Base-by-base conservation (phyloP, 2,329 filamentous ascomycete species). In the Paecilomyces dactylethromorphus region DNA sequence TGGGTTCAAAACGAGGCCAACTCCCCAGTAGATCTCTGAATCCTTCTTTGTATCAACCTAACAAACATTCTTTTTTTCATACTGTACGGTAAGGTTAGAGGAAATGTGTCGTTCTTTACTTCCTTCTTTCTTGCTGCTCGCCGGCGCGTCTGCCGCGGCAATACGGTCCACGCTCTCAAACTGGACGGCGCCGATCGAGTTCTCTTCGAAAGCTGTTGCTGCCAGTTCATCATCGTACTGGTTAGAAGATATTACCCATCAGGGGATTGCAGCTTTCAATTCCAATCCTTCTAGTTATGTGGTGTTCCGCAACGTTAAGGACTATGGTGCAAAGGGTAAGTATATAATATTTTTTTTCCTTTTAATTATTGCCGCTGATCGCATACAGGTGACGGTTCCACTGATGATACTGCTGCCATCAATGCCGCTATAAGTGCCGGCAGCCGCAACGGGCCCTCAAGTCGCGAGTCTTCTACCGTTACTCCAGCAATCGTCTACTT, bases 351-450 rank as follows among this genome's bases (percentile, higher is more conserved):
- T n/a, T 39, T 10, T 26, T 13, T 29, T 11, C 18, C 15, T 29
- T 53, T 45, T 15, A 33, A n/a, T n/a, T 29, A 32, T 45, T 50
- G 12, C 22, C 31, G 13, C 32, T 55, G n/a, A 24, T 31, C 21
- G 32, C 33, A 49, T 13, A 66, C 66, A 71, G 78, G 77, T 57
- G 77, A 81, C 62, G 79, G 79, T 26, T 72, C 79, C 2, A 78
- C 77, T n/a, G 81, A 83, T 62, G 81, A 86, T 62, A 85, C 84
- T 15, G 78, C 72, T 10, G 83, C 83, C 4, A 86, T 86, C 67
- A 78, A 80, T 39, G 56, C 61, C 7, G 79, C 79, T 39, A 80
- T 81, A 60, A 76, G 71, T 60, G 67, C 62, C 21, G 80, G 80
- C 13, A 68, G 73, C 35, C 74, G 81, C 4, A 82, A 76, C 63